phyloP scores from a whole-genome alignment of 2,329 filamentous ascomycete genomes.

The Diaporthe caulivora region DNA sequence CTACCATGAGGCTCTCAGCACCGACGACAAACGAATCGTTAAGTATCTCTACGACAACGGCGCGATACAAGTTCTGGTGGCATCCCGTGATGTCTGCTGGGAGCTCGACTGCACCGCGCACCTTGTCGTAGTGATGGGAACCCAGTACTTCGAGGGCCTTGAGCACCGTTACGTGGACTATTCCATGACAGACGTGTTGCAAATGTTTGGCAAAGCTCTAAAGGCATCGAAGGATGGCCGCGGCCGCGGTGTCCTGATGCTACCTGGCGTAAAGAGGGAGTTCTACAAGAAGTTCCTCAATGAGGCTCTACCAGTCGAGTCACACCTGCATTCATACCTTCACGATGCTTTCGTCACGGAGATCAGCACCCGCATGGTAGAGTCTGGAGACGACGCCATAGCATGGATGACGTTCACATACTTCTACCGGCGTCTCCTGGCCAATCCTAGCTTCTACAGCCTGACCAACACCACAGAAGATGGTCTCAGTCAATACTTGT shows the following conservation, averaged over 20 bases:
- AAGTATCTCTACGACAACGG: conserved; percentile 91
- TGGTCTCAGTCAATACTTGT: conserved; percentile 92
- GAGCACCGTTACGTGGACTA: conserved; percentile 99
- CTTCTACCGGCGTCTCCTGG: conserved; percentile 93
- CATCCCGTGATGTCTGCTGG: conserved; percentile 92
- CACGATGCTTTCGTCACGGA: conserved; percentile 98
- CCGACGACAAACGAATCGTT: conserved; percentile 92
- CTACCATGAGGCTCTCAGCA: conserved; percentile 92
- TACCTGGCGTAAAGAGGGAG: conserved; percentile 92
- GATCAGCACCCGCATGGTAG: conserved; percentile 95
- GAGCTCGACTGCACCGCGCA: conserved; percentile 90
- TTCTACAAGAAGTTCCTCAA: conserved; percentile 99
- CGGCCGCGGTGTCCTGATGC: conserved; percentile 94
- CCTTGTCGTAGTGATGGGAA: conserved; percentile 95
- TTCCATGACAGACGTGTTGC: conserved; percentile 90
- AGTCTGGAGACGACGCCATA: conserved; percentile 95
- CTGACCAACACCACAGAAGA: conserved; percentile 90
- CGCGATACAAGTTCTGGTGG: conserved; percentile 85
- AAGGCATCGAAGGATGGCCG: conserved; percentile 82
- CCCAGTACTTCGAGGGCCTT: conserved; percentile 95
- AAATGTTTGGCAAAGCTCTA: conserved; percentile 97
- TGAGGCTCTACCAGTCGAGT: conserved; percentile 95
- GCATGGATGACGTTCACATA: conserved; percentile 99
- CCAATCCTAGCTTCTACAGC: conserved; percentile 97
- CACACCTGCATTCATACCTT: conserved; percentile 89